Evolutionary conservation across 257 asterid species (phyloP).

Genomic region (Capsicum chinense): DNA sequence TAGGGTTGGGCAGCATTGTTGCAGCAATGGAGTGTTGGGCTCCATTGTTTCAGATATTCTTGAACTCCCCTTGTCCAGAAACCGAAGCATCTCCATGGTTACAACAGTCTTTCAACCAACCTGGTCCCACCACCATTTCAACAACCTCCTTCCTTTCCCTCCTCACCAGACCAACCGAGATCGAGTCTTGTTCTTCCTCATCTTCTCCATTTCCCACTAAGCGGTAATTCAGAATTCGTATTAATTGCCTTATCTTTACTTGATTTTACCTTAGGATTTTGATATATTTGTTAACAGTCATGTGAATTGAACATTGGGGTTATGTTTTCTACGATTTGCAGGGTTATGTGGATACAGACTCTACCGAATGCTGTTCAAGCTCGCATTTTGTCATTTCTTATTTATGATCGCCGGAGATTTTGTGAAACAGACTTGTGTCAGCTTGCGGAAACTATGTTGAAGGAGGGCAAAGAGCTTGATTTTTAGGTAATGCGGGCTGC

Average conservation of each 20-base stretch:
- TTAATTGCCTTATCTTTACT: background rate
- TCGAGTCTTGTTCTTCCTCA: constrained; percentile 12
- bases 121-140: constrained; percentile 40
- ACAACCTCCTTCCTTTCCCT: constrained; percentile 48
- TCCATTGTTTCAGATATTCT: constrained; percentile 63
- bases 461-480: constrained; percentile 48
- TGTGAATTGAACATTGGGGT: background rate
- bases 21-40: constrained; percentile 68
- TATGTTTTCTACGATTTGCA: constrained; percentile 34
- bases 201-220: constrained; percentile 39
- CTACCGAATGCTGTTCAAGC: constrained; percentile 68
- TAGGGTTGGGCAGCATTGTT: background rate
- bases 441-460: constrained; percentile 56
- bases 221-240: constrained; percentile 28
- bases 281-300: background rate
- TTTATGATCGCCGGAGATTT: constrained; percentile 56
- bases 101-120: constrained; percentile 51
- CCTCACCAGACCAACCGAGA: constrained; percentile 42
- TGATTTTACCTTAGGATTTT: background rate
- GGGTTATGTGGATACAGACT: constrained; percentile 67
- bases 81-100: constrained; percentile 74
- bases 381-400: constrained; percentile 63
- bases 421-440: constrained; percentile 51
- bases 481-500: constrained; percentile 81
- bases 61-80: constrained; percentile 74